These are phyloP conservation scores for Podaxis pistillaris DNA, from an alignment of 768 basidiomycete genomes.

Conservation along the genomic window DNA sequence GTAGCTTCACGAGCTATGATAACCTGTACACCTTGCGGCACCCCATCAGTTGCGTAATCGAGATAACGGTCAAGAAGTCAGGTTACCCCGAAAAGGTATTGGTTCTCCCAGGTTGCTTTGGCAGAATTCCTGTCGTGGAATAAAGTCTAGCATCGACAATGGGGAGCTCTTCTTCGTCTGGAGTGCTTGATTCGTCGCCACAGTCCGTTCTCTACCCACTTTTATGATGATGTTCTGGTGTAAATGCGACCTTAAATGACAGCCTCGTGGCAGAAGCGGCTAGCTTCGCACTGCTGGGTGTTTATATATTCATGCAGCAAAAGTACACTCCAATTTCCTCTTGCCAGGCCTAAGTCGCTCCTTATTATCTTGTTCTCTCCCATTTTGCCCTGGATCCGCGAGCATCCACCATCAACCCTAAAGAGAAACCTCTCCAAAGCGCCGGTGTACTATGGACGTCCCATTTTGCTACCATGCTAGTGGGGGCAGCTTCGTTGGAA, in stretches of 20 bases:
- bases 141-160: neutral
- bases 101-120: neutral
- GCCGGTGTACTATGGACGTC: neutral
- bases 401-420: neutral
- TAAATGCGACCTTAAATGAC: slow-evolving; percentile 13
- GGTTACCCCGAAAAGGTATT: neutral
- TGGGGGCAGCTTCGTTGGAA: neutral
- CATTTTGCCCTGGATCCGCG: neutral
- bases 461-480: neutral
- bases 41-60: neutral
- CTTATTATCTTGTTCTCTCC: neutral
- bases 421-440: neutral
- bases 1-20: neutral
- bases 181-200: neutral
- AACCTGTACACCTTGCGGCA: neutral
- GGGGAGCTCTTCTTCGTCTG: neutral
- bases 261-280: slow-evolving; percentile 14
- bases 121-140: neutral
- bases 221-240: slow-evolving; percentile 11
- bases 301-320: slow-evolving; percentile 6
- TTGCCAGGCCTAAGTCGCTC: neutral
- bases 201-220: neutral
- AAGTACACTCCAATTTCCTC: neutral
- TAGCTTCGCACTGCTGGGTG: slow-evolving; percentile 4
- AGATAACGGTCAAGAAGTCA: neutral